A percentile compares a stretch with the other conserved stretches of the same genome.
Evolutionary conservation across 2,329 filamentous ascomycete genomes (phyloP).

Genomic region (Colletotrichum endophyticum): DNA sequence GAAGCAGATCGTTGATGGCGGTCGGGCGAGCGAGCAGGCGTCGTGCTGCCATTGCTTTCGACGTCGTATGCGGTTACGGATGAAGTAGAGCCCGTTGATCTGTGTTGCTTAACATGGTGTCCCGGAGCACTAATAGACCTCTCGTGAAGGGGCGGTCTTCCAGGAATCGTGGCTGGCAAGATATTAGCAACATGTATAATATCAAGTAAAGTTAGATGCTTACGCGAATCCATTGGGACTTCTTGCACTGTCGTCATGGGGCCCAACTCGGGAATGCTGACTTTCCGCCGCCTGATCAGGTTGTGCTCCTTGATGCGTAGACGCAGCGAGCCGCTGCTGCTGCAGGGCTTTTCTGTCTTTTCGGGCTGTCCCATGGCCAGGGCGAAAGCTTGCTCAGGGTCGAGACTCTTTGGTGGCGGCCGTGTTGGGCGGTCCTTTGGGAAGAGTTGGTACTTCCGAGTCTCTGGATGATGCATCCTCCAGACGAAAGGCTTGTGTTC

Average conservation of each 20-base stretch:
- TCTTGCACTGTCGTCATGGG: constrained; percentile 75
- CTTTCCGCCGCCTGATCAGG: constrained; percentile 63
- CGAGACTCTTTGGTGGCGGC: constrained; percentile 48
- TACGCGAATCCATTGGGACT: constrained; percentile 73
- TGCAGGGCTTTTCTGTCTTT: constrained; percentile 42
- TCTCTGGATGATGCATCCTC: constrained; percentile 64
- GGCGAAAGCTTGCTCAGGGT: constrained; percentile 55
- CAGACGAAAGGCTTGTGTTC: constrained; percentile 58
- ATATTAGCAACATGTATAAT: background rate
- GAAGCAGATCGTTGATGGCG: constrained; percentile 20
- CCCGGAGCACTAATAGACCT: constrained; percentile 68
- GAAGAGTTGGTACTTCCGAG: constrained; percentile 66
- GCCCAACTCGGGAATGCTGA: constrained; percentile 68
- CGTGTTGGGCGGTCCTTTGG: constrained; percentile 55
- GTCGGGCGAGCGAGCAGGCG: constrained; percentile 3
- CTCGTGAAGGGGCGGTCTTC: constrained; percentile 67
- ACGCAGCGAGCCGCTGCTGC: constrained; percentile 46
- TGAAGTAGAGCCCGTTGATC: constrained; percentile 40
- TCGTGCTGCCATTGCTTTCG: background rate
- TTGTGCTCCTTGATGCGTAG: constrained; percentile 63
- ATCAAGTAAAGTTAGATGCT: constrained; percentile 33
- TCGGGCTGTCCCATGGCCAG: constrained; percentile 47
- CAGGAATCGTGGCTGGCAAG: constrained; percentile 68
- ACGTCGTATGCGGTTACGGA: constrained; percentile 28
- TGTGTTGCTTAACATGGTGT: constrained; percentile 51